Percentiles rank a stretch among this genome's conserved stretches.
These are phyloP conservation scores for Colletotrichum lupini DNA, from an alignment of 2,329 filamentous ascomycete species.

Conservation along the genomic window DNA sequence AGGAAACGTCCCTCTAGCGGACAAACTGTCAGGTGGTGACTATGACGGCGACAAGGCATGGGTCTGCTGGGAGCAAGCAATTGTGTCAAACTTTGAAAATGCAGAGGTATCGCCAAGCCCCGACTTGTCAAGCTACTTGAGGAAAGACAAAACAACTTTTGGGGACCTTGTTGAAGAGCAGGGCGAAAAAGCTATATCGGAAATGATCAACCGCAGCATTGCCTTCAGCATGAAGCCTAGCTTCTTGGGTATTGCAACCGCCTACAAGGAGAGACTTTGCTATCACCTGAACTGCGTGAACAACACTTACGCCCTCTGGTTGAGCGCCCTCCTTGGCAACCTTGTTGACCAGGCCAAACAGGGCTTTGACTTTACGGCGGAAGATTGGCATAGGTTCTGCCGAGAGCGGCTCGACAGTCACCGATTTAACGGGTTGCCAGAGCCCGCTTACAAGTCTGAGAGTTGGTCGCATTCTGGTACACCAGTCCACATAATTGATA, in stretches of 20 bases:
- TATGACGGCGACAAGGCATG: constrained; percentile 85
- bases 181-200: constrained; percentile 44
- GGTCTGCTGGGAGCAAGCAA: constrained; percentile 77
- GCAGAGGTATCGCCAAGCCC: constrained; percentile 58
- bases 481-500: constrained; percentile 68
- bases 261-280: constrained; percentile 70
- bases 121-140: constrained; percentile 63
- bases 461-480: constrained; percentile 40
- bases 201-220: constrained; percentile 66
- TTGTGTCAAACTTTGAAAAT: constrained; percentile 76
- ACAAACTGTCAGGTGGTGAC: constrained; percentile 80
- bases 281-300: constrained; percentile 67
- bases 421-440: constrained; percentile 18
- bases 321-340: constrained; percentile 63
- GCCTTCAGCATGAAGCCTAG: constrained; percentile 66
- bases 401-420: constrained; percentile 39
- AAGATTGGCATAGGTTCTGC: constrained; percentile 54
- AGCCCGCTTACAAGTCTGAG: constrained; percentile 58
- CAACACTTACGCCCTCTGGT: constrained; percentile 53
- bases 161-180: constrained; percentile 49
- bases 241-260: constrained; percentile 73
- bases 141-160: constrained; percentile 59
- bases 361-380: constrained; percentile 58
- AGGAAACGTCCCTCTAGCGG: constrained; percentile 72
- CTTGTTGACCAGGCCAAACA: constrained; percentile 70